A percentile compares a stretch with the other conserved stretches of the same genome.
Conservation (phyloP, 257 asterid genomes). For the Buddleja alternifolia region DNA sequence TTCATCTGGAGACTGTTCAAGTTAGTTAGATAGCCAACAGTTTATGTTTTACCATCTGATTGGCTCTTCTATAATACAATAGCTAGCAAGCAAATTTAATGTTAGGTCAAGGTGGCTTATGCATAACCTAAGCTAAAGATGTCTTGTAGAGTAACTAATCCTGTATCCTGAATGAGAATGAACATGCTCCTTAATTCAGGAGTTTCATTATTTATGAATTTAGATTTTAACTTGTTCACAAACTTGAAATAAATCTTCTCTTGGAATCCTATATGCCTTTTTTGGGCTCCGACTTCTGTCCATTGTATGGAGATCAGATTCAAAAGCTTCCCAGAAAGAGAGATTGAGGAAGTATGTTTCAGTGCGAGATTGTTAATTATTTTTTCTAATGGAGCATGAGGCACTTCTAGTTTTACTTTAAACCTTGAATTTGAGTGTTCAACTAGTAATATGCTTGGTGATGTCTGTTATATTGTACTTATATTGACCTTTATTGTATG, state of each 20-base stretch:
- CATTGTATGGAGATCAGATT: constrained; percentile 90
- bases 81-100: too few species aligned
- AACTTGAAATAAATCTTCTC: constrained; percentile 28
- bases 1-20: too few species aligned
- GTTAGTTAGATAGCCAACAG: too few species aligned
- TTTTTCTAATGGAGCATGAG: constrained; percentile 11
- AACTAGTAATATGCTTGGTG: neutral
- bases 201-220: constrained; percentile 9
- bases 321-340: constrained; percentile 94
- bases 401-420: constrained; percentile 6
- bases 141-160: neutral
- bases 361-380: neutral
- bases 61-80: too few species aligned
- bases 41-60: too few species aligned
- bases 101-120: too few species aligned
- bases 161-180: constrained; percentile 4
- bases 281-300: constrained; percentile 92
- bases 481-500: neutral
- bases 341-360: constrained; percentile 84
- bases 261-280: constrained; percentile 89
- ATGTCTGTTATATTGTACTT: neutral
- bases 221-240: constrained; percentile 15
- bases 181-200: constrained; percentile 12
- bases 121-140: neutral
- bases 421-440: neutral